A percentile compares a stretch with the other conserved stretches of the same genome.
phyloP scores from a whole-genome alignment of 495 filamentous ascomycete genomes.

The Neurospora discreta region DNA sequence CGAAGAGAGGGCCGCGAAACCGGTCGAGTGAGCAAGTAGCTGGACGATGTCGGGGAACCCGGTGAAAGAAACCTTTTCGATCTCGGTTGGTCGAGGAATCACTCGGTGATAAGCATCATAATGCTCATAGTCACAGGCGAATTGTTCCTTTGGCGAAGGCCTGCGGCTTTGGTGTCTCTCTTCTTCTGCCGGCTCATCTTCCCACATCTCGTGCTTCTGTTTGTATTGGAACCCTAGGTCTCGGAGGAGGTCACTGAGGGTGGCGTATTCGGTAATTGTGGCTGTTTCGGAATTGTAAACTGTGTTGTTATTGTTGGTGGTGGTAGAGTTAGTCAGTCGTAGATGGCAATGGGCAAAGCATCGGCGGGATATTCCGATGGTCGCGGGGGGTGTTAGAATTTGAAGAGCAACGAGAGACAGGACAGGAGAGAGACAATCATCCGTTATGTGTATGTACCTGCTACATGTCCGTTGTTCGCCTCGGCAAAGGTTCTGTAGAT shows the following conservation, averaged over 20 bases:
- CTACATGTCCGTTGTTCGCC: conserved; percentile 17
- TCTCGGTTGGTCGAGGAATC: not conserved
- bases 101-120: no score
- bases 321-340: no score
- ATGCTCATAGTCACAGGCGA: not conserved
- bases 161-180: not conserved
- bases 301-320: not conserved
- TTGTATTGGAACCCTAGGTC: not conserved
- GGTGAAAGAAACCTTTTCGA: conserved; percentile 6
- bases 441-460: conserved; percentile 4
- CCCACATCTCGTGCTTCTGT: not conserved
- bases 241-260: conserved; percentile 6
- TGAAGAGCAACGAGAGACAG: not conserved
- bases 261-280: conserved; percentile 17
- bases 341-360: no score
- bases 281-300: conserved; percentile 11
- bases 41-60: conserved; percentile 24
- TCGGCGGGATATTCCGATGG: no score
- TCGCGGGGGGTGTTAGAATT: no score
- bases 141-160: not conserved
- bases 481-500: conserved; percentile 8
- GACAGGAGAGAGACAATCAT: not conserved
- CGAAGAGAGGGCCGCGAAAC: conserved; percentile 40
- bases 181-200: not conserved
- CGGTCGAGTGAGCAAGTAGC: conserved; percentile 37